Percentiles rank a stretch among this genome's conserved stretches.
These are phyloP conservation scores for Aureobasidium vineae DNA, from an alignment of 2,329 filamentous ascomycete genomes.

Conservation along the genomic window DNA sequence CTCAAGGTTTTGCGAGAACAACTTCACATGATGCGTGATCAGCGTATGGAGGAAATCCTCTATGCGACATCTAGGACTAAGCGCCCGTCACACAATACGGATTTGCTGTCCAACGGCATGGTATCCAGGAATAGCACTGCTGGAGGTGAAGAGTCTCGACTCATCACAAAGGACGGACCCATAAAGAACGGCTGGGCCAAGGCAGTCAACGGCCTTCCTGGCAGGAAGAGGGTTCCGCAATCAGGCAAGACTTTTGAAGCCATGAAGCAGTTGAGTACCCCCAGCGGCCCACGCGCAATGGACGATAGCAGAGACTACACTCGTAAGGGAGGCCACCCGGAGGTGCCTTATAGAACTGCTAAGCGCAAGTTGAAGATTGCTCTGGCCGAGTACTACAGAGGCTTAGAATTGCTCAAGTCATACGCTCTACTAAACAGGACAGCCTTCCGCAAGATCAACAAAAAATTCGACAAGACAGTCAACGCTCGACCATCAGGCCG, in stretches of 20 bases:
- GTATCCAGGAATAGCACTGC: conserved; percentile 8
- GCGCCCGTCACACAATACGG: not conserved
- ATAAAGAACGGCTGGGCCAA: conserved; percentile 41
- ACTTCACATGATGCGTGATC: conserved; percentile 88
- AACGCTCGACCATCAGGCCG: conserved; percentile 72
- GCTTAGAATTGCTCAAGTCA: conserved; percentile 85
- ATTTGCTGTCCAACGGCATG: not conserved
- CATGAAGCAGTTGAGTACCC: conserved; percentile 42
- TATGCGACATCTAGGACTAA: conserved; percentile 31
- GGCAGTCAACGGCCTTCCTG: not conserved
- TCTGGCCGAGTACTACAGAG: conserved; percentile 88
- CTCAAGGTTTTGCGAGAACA: conserved; percentile 73
- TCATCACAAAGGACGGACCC: conserved; percentile 10
- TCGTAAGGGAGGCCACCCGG: conserved; percentile 42
- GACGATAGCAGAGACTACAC: conserved; percentile 46
- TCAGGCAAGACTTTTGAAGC: conserved; percentile 56
- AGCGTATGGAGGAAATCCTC: conserved; percentile 70
- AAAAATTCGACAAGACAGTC: conserved; percentile 94
- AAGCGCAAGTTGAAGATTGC: conserved; percentile 91
- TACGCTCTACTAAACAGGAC: conserved; percentile 88
- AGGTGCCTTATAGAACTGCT: conserved; percentile 79
- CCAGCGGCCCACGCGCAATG: conserved; percentile 37
- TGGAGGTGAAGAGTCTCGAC: conserved; percentile 1
- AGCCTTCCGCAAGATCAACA: conserved; percentile 95
- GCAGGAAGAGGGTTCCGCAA: not conserved